A percentile compares a stretch with the other conserved stretches of the same genome.
These are phyloP conservation scores for Bruguiera gymnorhiza DNA, from an alignment of 345 rosid species.

Conservation along the genomic window DNA sequence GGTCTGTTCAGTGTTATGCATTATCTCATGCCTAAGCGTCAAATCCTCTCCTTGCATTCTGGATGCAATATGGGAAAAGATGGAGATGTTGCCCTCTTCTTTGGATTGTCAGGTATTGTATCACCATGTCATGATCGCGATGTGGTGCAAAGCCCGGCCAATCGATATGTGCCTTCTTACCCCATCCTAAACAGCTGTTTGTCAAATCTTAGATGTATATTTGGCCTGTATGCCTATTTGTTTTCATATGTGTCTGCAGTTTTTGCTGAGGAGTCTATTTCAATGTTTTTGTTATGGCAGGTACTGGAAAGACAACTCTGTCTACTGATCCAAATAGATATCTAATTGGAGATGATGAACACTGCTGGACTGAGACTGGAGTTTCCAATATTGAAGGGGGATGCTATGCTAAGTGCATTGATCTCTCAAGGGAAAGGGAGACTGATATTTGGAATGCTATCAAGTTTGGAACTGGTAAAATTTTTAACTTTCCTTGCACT, in stretches of 20 bases:
- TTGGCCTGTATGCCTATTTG: conserved; percentile 1
- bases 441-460: conserved; percentile 97
- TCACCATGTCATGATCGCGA: conserved; percentile 32
- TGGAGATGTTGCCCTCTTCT: conserved; percentile 99
- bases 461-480: conserved; percentile 86
- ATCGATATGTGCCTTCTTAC: conserved; percentile 32
- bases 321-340: conserved; percentile 92
- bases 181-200: neutral
- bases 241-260: neutral
- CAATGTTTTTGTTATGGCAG: conserved; percentile 25
- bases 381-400: conserved; percentile 99
- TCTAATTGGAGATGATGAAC: conserved; percentile 96
- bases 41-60: conserved; percentile 88
- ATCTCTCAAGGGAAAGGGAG: conserved; percentile 86
- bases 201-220: neutral
- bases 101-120: conserved; percentile 92
- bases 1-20: conserved; percentile 98
- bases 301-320: conserved; percentile 93
- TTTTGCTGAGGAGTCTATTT: conserved; percentile 19
- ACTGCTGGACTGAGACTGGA: conserved; percentile 88
- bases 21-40: conserved; percentile 99
- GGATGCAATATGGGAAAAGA: conserved; percentile 99
- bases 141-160: conserved; percentile 24
- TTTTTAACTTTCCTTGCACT: neutral
- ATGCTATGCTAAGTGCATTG: conserved; percentile 96